Conservation (phyloP, 208 protist species). For the Herpetomonas samuelpessoai region DNA sequence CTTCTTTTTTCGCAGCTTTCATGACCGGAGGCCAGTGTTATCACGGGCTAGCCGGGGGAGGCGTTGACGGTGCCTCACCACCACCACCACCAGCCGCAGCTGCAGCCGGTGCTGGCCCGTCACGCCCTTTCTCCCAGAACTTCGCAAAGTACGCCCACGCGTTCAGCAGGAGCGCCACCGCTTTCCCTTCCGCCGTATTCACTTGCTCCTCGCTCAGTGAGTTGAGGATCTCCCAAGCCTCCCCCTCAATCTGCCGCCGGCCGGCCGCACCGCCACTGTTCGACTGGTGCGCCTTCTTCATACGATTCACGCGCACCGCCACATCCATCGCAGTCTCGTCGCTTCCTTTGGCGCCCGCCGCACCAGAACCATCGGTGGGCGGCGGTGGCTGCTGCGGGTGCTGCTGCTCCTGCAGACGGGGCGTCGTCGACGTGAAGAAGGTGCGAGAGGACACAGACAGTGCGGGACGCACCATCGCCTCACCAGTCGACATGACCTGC, state of each 20-base stretch:
- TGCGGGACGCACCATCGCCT: too few species aligned
- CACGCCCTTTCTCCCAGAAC: conserved; percentile 85
- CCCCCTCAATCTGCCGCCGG: conserved; percentile 71
- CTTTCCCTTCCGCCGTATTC: conserved; percentile 86
- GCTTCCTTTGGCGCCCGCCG: conserved; percentile 2
- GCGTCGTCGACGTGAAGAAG: too few species aligned
- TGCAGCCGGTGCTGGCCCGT: conserved; percentile 39
- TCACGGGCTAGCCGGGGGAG: too few species aligned
- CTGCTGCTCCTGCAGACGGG: too few species aligned
- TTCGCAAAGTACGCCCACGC: conserved; percentile 92
- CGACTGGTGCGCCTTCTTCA: conserved; percentile 77
- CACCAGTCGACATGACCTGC: too few species aligned
- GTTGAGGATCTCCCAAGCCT: conserved; percentile 79
- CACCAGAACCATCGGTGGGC: conserved; percentile 1
- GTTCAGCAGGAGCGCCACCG: conserved; percentile 84
- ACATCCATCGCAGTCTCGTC: conserved; percentile 71
- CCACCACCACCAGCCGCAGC: neutral
- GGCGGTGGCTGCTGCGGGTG: conserved; percentile 6
- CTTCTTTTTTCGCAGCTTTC: too few species aligned
- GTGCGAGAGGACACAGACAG: too few species aligned
- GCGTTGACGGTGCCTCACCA: neutral
- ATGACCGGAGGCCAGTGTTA: too few species aligned
- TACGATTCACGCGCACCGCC: conserved; percentile 84
- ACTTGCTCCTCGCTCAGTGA: conserved; percentile 79
- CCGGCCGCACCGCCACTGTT: conserved; percentile 36